Evolutionary conservation across 1,284 basidiomycete species (phyloP), one percentile per base, ranked within the genome.

Genomic region (Gymnopus androsaceus): DNA sequence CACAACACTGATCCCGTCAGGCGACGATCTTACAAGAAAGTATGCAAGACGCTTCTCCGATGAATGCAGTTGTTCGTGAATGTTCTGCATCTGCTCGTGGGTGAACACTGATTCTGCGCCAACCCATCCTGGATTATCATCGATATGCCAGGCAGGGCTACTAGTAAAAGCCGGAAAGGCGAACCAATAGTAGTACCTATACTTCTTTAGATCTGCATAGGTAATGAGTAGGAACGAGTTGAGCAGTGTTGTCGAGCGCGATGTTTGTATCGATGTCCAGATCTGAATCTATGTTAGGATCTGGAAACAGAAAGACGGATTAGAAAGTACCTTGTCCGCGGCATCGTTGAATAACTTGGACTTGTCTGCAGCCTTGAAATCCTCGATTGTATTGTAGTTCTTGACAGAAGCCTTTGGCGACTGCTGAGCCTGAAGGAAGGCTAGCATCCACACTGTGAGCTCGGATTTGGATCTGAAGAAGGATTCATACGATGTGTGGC

Each of bases 121-220:
- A 11, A 46, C 17, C 87, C 87, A 88, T 4, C 80, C 80, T 3
- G 76, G 71, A 15, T 76, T 21, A 30, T 11, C 78, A 37, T 76
- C 73, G 56, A 94, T 81, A 72, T 94, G 85, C 94, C 94, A 97
- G 0, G 86, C 83, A 3, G 94, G 94, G 63, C 92, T 92, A 14
- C 90, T 80, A 0, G 90, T 84, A 56, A 98, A 85, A 0, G 94
- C 94, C 0, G 97, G 97, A 70, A 98, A 97, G 0, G 92, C 92
- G 66, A 98, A 98, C 95, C 96, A 98, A 73, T 99, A 98, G 69
- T 90, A 95, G 70, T 94, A 98, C 61, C 90, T 90, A 77, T 96
- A 98, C 72, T 96, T 98, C 79, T 99, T 99, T 58, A 99, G 85
- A 71, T 99, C 97, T 0, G 97, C 92, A 66, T 90, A 99, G 0